Evolutionary conservation across 1,284 basidiomycete genomes (phyloP).

Genomic region (Heterobasidion occidentale): DNA sequence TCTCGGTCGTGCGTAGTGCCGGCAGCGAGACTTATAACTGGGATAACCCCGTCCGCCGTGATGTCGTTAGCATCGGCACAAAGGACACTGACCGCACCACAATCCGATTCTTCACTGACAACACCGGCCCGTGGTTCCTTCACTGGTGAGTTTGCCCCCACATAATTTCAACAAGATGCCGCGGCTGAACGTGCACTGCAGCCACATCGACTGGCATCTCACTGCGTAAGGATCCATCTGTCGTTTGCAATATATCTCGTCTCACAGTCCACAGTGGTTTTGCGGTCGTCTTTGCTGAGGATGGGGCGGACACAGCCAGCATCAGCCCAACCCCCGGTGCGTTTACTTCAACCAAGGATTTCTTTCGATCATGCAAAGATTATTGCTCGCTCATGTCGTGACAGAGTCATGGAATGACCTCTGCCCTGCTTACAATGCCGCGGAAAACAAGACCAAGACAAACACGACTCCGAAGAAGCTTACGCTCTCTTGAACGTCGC

Average conservation of each 20-base stretch:
- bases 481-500: not conserved
- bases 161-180: not conserved
- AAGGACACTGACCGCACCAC: slow-evolving; percentile 15
- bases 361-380: not conserved
- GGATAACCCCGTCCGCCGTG: slow-evolving; percentile 24
- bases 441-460: not conserved
- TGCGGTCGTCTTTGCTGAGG: slow-evolving; percentile 23
- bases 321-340: not conserved
- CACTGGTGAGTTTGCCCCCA: slow-evolving; percentile 22
- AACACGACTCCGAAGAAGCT: not conserved
- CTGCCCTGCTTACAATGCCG: not conserved
- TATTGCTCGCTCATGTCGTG: not conserved
- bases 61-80: slow-evolving; percentile 18
- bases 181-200: not conserved
- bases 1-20: not conserved
- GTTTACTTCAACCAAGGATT: too few species aligned
- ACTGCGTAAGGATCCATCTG: not conserved
- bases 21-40: slow-evolving; percentile 27
- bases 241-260: not conserved
- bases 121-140: slow-evolving; percentile 40
- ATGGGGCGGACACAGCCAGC: slow-evolving; percentile 3
- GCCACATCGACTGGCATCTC: slow-evolving; percentile 16
- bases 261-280: not conserved
- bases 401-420: not conserved
- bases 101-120: slow-evolving; percentile 30